These are phyloP conservation scores for Annulohypoxylon bovei DNA, from an alignment of 495 filamentous ascomycete genomes.

Conservation along the genomic window DNA sequence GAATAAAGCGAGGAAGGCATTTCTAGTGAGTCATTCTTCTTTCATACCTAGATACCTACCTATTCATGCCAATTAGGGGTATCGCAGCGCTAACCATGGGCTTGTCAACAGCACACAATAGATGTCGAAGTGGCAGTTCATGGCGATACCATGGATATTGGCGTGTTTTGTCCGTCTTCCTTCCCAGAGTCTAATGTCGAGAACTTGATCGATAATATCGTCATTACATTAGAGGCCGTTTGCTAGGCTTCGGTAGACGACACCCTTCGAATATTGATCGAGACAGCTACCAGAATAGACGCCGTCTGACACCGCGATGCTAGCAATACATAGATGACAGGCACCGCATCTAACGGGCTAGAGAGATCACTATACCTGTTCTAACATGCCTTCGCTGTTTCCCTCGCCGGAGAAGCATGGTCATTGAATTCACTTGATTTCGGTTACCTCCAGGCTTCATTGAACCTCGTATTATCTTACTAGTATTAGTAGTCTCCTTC, in stretches of 20 bases:
- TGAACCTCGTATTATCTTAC: neutral
- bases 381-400: neutral
- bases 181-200: slow-evolving; percentile 22
- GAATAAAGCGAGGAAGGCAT: slow-evolving; percentile 45
- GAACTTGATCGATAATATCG: slow-evolving; percentile 21
- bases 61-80: neutral
- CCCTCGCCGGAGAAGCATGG: neutral
- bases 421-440: neutral
- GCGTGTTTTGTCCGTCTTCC: slow-evolving; percentile 58
- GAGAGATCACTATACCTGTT: neutral
- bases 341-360: neutral
- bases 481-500: neutral
- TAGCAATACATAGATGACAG: neutral
- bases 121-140: slow-evolving; percentile 64
- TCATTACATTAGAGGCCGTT: slow-evolving; percentile 23
- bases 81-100: slow-evolving; percentile 24
- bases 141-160: slow-evolving; percentile 60
- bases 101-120: slow-evolving; percentile 56
- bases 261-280: neutral
- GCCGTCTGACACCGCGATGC: neutral
- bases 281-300: neutral
- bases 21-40: slow-evolving; percentile 45
- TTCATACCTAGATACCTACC: too few relatives aligned
- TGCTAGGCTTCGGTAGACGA: neutral
- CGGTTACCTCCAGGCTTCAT: neutral